phyloP scores from a whole-genome alignment of 176 grass and related monocot genomes.

The Triticum monococcum region DNA sequence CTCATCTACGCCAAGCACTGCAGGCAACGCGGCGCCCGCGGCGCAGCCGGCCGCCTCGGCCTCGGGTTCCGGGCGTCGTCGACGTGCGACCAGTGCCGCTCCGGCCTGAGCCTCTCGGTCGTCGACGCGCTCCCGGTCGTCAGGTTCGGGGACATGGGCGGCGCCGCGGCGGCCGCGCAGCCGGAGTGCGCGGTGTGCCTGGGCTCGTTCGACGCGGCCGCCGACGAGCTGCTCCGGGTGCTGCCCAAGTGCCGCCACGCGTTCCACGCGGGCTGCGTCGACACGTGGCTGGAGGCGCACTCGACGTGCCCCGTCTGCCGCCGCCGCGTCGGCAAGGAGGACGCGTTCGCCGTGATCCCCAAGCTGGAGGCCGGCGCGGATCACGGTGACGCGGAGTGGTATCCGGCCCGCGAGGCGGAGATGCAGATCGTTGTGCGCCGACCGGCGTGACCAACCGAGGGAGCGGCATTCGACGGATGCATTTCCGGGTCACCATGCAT shows the following conservation, averaged over 20 bases:
- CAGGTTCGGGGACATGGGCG: slow-evolving; percentile 23
- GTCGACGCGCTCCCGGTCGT: slow-evolving; percentile 23
- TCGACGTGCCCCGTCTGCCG: slow-evolving; percentile 51
- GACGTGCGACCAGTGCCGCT: slow-evolving; percentile 23
- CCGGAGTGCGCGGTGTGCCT: slow-evolving; percentile 54
- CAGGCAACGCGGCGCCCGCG: slow-evolving; percentile 11
- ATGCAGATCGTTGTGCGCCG: slow-evolving; percentile 2
- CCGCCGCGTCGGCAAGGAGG: slow-evolving; percentile 13
- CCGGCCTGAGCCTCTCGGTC: slow-evolving; percentile 23
- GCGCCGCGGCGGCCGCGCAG: neutral
- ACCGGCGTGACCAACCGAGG: neutral
- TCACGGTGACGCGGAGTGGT: neutral
- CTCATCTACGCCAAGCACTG: slow-evolving; percentile 49
- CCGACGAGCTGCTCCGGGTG: slow-evolving; percentile 44
- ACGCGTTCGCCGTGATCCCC: neutral
- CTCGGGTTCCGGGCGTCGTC: slow-evolving; percentile 19
- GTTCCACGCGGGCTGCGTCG: slow-evolving; percentile 56
- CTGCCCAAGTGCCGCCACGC: slow-evolving; percentile 43
- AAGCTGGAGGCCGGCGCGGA: neutral
- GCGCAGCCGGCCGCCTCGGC: neutral
- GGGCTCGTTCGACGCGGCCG: slow-evolving; percentile 26
- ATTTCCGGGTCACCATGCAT: neutral
- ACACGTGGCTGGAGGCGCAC: slow-evolving; percentile 40
- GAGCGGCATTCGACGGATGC: slow-evolving; percentile 2
- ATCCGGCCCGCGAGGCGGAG: slow-evolving; percentile 16